Evolutionary conservation across 2,329 filamentous ascomycete genomes (phyloP).

Genomic region (Hypoxylon sp.): DNA sequence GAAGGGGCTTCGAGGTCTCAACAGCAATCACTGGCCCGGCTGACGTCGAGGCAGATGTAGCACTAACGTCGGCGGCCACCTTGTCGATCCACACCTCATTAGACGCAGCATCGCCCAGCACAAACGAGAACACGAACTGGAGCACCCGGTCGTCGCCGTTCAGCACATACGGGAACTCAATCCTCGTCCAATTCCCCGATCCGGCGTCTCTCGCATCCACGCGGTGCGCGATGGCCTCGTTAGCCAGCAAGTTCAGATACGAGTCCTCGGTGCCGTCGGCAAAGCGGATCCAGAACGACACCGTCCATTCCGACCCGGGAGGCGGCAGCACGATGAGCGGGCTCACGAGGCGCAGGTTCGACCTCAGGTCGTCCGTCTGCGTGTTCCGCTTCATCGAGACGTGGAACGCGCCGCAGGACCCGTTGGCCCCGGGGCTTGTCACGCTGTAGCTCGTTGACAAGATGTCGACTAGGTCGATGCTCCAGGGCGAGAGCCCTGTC

Average conservation of each 20-base stretch:
- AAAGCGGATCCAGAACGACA: constrained; percentile 45
- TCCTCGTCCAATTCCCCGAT: constrained; percentile 52
- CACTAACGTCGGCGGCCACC: constrained; percentile 29
- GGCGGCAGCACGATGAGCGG: constrained; percentile 35
- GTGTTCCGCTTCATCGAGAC: constrained; percentile 44
- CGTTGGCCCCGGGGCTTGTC: constrained; percentile 36
- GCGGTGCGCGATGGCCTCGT: constrained; percentile 58
- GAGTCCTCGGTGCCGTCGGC: constrained; percentile 51
- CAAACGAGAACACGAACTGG: constrained; percentile 44
- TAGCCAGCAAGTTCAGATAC: constrained; percentile 52
- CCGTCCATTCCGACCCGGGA: constrained; percentile 25
- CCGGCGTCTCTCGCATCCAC: constrained; percentile 58
- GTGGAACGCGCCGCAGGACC: constrained; percentile 43
- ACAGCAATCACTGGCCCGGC: constrained; percentile 8
- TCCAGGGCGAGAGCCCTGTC: constrained; percentile 46
- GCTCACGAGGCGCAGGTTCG: constrained; percentile 44
- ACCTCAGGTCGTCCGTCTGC: constrained; percentile 41
- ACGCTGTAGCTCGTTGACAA: constrained; percentile 46
- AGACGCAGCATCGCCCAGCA: constrained; percentile 27
- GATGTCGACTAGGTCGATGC: constrained; percentile 46
- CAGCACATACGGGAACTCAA: constrained; percentile 64
- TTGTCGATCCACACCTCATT: constrained; percentile 46
- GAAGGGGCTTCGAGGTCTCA: constrained; percentile 2
- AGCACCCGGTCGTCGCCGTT: constrained; percentile 34
- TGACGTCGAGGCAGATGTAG: constrained; percentile 22